These are phyloP conservation scores for Taiozyma onychis DNA, from an alignment of 1,139 yeast species.

Conservation along the genomic window DNA sequence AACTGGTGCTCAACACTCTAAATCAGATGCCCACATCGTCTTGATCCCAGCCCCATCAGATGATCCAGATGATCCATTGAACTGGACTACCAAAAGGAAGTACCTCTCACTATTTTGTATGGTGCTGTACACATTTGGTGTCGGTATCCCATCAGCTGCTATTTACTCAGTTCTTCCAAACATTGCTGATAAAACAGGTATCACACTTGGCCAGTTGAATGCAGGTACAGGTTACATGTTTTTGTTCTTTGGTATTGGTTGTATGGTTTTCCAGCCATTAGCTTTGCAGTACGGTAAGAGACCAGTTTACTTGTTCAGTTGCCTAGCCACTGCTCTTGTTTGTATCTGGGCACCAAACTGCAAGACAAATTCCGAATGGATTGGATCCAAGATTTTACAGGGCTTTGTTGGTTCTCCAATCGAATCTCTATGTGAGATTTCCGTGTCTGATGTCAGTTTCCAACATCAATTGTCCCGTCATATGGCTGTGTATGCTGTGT, in stretches of 20 bases:
- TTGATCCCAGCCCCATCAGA: conserved; percentile 29
- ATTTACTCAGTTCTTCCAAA: conserved; percentile 40
- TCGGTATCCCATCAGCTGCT: conserved; percentile 43
- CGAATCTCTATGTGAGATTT: conserved; percentile 49
- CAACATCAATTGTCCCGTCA: conserved; percentile 47
- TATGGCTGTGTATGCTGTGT: conserved; percentile 39
- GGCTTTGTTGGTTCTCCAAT: conserved; percentile 50
- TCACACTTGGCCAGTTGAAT: conserved; percentile 37
- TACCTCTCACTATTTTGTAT: conserved; percentile 32
- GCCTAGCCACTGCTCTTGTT: conserved; percentile 32
- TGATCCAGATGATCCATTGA: conserved; percentile 44
- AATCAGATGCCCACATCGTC: conserved; percentile 32
- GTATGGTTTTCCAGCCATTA: conserved; percentile 43
- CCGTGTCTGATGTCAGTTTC: conserved; percentile 44
- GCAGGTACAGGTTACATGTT: conserved; percentile 49
- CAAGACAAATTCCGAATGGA: conserved; percentile 32
- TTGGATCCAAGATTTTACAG: conserved; percentile 31
- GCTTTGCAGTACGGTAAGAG: conserved; percentile 51
- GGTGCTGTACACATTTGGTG: conserved; percentile 38
- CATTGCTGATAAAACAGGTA: conserved; percentile 35
- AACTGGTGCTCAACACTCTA: conserved; percentile 20
- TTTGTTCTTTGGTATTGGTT: conserved; percentile 41
- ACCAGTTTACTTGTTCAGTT: conserved; percentile 36
- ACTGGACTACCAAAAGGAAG: conserved; percentile 37
- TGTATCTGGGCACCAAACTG: conserved; percentile 41